phyloP scores from a whole-genome alignment of 2,329 filamentous ascomycete species.

The Mariannaea elegans region DNA sequence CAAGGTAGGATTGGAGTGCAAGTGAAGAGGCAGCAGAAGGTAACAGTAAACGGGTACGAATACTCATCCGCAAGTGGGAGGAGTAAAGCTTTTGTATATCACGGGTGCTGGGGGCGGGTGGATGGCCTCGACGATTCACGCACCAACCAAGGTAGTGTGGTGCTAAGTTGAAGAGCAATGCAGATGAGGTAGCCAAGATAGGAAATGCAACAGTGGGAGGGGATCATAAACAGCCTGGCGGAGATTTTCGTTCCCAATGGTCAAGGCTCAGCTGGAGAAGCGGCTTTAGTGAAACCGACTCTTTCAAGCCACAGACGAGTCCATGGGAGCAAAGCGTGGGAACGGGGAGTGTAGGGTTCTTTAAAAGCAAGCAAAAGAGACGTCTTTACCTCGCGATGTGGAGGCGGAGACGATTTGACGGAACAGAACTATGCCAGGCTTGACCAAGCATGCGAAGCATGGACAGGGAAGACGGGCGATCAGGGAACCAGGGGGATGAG shows the following conservation, averaged over 20 bases:
- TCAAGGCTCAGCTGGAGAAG: slow-evolving; percentile 40
- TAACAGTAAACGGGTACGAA: slow-evolving; percentile 19
- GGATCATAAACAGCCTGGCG: slow-evolving; percentile 35
- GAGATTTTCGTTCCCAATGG: slow-evolving; percentile 38
- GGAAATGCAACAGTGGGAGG: slow-evolving; percentile 48
- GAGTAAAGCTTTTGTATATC: slow-evolving; percentile 45
- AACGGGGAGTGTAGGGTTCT: slow-evolving; percentile 35
- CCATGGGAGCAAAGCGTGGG: slow-evolving; percentile 38
- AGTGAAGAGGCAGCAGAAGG: slow-evolving; percentile 8
- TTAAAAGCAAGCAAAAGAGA: slow-evolving; percentile 32
- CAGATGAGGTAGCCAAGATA: slow-evolving; percentile 50
- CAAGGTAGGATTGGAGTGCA: slow-evolving; percentile 17
- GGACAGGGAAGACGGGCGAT: slow-evolving; percentile 43
- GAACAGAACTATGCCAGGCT: slow-evolving; percentile 40
- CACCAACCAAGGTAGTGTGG: slow-evolving; percentile 29
- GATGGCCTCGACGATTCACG: slow-evolving; percentile 35
- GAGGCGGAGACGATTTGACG: slow-evolving; percentile 43
- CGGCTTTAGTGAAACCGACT: slow-evolving; percentile 41
- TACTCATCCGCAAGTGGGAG: slow-evolving; percentile 33
- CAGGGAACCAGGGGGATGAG: slow-evolving; percentile 37
- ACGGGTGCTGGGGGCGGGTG: slow-evolving; percentile 39
- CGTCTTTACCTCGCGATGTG: slow-evolving; percentile 35
- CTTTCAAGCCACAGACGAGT: slow-evolving; percentile 38
- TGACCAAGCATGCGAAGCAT: slow-evolving; percentile 43
- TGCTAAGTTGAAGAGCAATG: slow-evolving; percentile 43